Percentiles rank a stretch among this genome's conserved stretches.
phyloP scores from a whole-genome alignment of 2,329 filamentous ascomycete species.

The Alternaria sp. region DNA sequence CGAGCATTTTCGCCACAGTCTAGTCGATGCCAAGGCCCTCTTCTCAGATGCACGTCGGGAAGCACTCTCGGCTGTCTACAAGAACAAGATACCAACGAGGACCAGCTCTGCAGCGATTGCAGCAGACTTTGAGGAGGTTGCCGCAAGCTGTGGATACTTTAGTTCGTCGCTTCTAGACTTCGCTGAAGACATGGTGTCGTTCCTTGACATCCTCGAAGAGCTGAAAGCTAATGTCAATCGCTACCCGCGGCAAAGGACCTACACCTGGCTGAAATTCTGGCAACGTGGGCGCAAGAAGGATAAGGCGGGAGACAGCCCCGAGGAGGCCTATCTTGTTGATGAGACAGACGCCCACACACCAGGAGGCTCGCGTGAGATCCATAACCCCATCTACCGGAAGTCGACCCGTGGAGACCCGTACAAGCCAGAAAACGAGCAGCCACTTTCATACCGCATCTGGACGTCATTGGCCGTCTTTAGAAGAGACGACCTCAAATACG shows the following conservation, averaged over 20 bases:
- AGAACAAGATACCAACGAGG: slow-evolving; percentile 74
- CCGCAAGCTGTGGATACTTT: slow-evolving; percentile 96
- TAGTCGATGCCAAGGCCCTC: slow-evolving; percentile 78
- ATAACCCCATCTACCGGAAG: slow-evolving; percentile 42
- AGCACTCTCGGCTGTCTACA: slow-evolving; percentile 81
- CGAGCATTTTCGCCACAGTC: slow-evolving; percentile 78
- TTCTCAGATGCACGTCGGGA: slow-evolving; percentile 78
- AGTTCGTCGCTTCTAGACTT: slow-evolving; percentile 91
- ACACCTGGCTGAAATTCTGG: slow-evolving; percentile 92
- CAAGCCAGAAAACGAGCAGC: slow-evolving; percentile 36
- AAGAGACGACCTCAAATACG: slow-evolving; percentile 75
- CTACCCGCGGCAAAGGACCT: slow-evolving; percentile 67
- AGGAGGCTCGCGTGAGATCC: slow-evolving; percentile 44
- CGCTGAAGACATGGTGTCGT: slow-evolving; percentile 84
- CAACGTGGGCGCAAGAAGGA: slow-evolving; percentile 29
- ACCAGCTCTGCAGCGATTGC: slow-evolving; percentile 75
- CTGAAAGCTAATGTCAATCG: slow-evolving; percentile 75
- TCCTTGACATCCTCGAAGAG: slow-evolving; percentile 84
- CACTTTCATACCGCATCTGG: slow-evolving; percentile 59
- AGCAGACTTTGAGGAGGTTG: slow-evolving; percentile 95
- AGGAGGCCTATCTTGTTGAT: slow-evolving; percentile 31
- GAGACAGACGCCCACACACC: slow-evolving; percentile 34
- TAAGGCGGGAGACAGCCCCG: slow-evolving; percentile 27
- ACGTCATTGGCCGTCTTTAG: slow-evolving; percentile 62
- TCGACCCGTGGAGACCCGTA: slow-evolving; percentile 36